These are phyloP conservation scores for Diaporthe sp. DNA, from an alignment of 2,329 filamentous ascomycete genomes.

Conservation along the genomic window DNA sequence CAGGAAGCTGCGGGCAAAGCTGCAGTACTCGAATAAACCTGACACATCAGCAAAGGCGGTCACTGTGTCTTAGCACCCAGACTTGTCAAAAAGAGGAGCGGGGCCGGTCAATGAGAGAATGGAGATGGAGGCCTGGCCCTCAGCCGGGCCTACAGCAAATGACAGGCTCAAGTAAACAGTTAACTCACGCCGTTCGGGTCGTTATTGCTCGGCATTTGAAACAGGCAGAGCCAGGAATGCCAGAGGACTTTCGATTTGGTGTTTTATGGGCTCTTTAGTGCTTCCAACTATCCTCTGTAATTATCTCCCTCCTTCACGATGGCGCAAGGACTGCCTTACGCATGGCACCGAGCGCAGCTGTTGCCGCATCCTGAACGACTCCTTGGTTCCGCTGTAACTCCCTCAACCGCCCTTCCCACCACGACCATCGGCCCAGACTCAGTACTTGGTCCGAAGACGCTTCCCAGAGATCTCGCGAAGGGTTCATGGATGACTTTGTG, in stretches of 20 bases:
- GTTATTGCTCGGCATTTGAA: no score
- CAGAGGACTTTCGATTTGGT: no score
- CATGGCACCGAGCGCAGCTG: neutral
- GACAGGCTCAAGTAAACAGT: neutral
- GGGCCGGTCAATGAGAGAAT: no score
- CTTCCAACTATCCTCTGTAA: neutral
- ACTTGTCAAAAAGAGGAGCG: neutral
- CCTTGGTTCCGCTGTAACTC: neutral
- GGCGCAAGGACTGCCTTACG: neutral
- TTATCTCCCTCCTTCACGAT: neutral
- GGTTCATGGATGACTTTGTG: neutral
- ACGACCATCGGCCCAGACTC: neutral
- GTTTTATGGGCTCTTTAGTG: no score
- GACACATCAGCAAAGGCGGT: conserved; percentile 13
- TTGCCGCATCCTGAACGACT: neutral
- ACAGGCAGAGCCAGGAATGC: no score
- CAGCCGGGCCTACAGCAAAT: neutral
- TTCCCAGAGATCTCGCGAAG: neutral
- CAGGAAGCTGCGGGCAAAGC: conserved; percentile 38
- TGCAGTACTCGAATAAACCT: conserved; percentile 40
- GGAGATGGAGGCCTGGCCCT: neutral
- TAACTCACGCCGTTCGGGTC: no score
- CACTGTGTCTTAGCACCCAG: neutral
- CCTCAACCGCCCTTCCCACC: neutral
- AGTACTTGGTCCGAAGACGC: neutral